A percentile compares a stretch with the other conserved stretches of the same genome.
phyloP scores from a whole-genome alignment of 306 rosid species.

The Vachellia collinsii region DNA sequence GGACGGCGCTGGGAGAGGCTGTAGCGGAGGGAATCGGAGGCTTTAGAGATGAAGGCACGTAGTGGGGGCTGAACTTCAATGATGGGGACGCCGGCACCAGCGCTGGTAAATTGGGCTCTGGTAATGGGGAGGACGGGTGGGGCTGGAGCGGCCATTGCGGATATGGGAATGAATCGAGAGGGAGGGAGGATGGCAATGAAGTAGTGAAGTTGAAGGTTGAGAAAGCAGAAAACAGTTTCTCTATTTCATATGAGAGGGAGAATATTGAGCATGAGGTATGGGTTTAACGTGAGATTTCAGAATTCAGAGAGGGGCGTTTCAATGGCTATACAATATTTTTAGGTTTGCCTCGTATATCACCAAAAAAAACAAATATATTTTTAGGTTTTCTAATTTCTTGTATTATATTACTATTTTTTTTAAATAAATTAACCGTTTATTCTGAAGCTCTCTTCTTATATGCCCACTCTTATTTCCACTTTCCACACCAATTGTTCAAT shows the following conservation, averaged over 20 bases:
- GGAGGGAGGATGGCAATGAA: background rate
- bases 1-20: constrained; percentile 90
- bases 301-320: no score
- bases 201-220: no score
- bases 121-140: constrained; percentile 65
- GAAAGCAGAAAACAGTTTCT: no score
- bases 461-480: background rate
- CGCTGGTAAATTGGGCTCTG: constrained; percentile 39
- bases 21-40: constrained; percentile 64
- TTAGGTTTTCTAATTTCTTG: background rate
- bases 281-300: background rate
- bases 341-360: no score
- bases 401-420: background rate
- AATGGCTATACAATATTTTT: no score
- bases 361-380: no score
- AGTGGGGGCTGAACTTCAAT: constrained; percentile 55
- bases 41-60: constrained; percentile 59
- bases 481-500: background rate
- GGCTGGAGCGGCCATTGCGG: constrained; percentile 56
- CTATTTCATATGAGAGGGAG: no score
- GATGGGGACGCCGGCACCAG: constrained; percentile 21
- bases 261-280: background rate
- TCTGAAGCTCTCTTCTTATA: background rate
- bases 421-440: background rate
- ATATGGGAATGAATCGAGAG: constrained; percentile 31